These are phyloP conservation scores for Malassezia nana DNA, from an alignment of 1,284 basidiomycete genomes.

Conservation along the genomic window DNA sequence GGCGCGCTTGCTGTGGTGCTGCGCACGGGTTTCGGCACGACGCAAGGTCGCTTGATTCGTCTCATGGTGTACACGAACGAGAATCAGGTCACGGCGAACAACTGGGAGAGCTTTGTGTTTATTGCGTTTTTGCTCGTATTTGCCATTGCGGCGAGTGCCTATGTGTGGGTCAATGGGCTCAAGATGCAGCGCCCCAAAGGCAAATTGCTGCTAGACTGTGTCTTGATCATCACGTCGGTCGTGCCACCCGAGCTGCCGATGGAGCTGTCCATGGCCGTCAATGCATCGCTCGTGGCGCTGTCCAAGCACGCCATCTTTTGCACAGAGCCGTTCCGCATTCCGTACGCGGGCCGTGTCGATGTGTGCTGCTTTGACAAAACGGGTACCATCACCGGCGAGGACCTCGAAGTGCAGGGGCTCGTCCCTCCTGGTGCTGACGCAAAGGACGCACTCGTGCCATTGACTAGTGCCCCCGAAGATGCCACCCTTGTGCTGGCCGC, in stretches of 20 bases:
- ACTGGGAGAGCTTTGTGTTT: constrained; percentile 45
- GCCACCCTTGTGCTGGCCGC: constrained; percentile 82
- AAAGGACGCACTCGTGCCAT: constrained; percentile 56
- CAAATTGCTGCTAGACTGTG: constrained; percentile 45
- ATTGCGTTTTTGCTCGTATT: constrained; percentile 47
- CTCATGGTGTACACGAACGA: constrained; percentile 49
- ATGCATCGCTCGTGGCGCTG: constrained; percentile 60
- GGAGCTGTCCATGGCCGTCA: constrained; percentile 48
- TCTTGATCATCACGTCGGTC: constrained; percentile 48
- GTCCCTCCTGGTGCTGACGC: constrained; percentile 16
- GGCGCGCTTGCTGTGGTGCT: constrained; percentile 42
- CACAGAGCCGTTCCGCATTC: constrained; percentile 48
- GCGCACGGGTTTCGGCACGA: constrained; percentile 47
- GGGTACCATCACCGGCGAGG: constrained; percentile 47
- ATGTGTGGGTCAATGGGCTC: constrained; percentile 43
- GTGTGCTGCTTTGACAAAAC: constrained; percentile 49
- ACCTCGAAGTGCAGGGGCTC: constrained; percentile 45
- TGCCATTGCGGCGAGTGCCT: constrained; percentile 42
- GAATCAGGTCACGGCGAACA: constrained; percentile 44
- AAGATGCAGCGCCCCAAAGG: constrained; percentile 45
- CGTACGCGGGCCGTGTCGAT: constrained; percentile 45
- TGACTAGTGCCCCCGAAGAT: constrained; percentile 64
- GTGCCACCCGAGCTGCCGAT: constrained; percentile 47
- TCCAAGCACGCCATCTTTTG: constrained; percentile 61
- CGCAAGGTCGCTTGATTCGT: constrained; percentile 46